phyloP scores from a whole-genome alignment of 2,329 filamentous ascomycete species.

The Rhynchosporium graminicola region DNA sequence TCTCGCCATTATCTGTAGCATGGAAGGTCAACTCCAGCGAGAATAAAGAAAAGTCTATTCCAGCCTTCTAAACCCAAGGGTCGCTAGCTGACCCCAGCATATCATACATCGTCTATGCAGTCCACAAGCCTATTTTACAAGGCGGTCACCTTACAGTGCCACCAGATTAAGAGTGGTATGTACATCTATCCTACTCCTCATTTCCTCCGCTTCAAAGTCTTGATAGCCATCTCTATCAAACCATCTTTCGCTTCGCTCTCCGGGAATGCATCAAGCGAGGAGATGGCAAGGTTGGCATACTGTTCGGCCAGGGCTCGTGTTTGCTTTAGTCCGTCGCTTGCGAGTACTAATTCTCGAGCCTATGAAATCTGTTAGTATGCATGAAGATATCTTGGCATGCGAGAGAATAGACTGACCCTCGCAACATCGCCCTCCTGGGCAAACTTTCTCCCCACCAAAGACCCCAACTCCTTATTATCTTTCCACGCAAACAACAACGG shows the following conservation, averaged over 20 bases:
- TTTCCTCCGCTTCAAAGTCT: slow-evolving; percentile 86
- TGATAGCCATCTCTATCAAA: slow-evolving; percentile 89
- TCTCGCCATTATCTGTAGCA: too few relatives aligned
- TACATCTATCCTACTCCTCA: slow-evolving; percentile 45
- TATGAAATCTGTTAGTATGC: slow-evolving; percentile 44
- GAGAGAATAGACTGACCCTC: slow-evolving; percentile 59
- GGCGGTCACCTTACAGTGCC: slow-evolving; percentile 17
- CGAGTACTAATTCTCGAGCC: slow-evolving; percentile 83
- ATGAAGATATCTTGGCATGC: too few relatives aligned
- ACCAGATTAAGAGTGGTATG: slow-evolving; percentile 24
- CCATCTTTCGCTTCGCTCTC: slow-evolving; percentile 94
- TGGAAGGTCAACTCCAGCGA: too few relatives aligned
- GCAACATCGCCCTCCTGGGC: slow-evolving; percentile 78
- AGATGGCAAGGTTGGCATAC: slow-evolving; percentile 84
- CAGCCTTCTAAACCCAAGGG: not conserved
- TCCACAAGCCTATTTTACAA: slow-evolving; percentile 26
- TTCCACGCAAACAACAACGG: slow-evolving; percentile 96
- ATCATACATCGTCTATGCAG: slow-evolving; percentile 25
- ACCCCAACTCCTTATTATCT: slow-evolving; percentile 78
- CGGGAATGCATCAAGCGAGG: slow-evolving; percentile 81
- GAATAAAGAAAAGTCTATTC: slow-evolving; percentile 21
- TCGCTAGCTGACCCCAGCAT: not conserved
- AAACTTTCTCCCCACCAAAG: slow-evolving; percentile 91
- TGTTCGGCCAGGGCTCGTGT: slow-evolving; percentile 88
- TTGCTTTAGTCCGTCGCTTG: slow-evolving; percentile 86